A percentile compares a stretch with the other conserved stretches of the same genome.
phyloP scores from a whole-genome alignment of 176 grass and related monocot species.

The Juncus effusus region DNA sequence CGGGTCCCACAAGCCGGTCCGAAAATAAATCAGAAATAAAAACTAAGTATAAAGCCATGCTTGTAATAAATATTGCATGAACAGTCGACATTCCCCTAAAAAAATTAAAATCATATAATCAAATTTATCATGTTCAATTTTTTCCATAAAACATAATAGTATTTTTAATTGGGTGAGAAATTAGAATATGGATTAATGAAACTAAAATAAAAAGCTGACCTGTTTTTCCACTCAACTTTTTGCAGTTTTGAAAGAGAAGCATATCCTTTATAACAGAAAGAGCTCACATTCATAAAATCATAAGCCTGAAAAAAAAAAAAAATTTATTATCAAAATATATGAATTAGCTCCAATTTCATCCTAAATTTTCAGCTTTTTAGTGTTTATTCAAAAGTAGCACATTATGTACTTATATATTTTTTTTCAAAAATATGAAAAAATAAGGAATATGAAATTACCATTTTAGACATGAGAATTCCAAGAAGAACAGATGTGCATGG shows the following conservation, averaged over 20 bases:
- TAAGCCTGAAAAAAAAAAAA: slow-evolving; percentile 49
- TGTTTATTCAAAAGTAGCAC: no score
- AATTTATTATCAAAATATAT: slow-evolving; percentile 19
- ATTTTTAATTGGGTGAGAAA: no score
- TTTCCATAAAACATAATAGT: background rate
- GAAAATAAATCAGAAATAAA: slow-evolving; percentile 82
- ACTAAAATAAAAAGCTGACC: slow-evolving; percentile 36
- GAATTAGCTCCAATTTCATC: slow-evolving; percentile 17
- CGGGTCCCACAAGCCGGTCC: slow-evolving; percentile 45
- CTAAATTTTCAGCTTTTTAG: background rate
- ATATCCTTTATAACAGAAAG: slow-evolving; percentile 76
- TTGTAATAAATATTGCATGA: slow-evolving; percentile 82
- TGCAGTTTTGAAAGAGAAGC: slow-evolving; percentile 80
- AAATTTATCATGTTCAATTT: slow-evolving; percentile 17
- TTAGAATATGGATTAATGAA: background rate
- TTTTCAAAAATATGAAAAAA: background rate
- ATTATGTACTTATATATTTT: no score
- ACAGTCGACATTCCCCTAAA: slow-evolving; percentile 92
- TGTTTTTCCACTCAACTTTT: slow-evolving; percentile 93
- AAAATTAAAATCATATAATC: slow-evolving; percentile 14
- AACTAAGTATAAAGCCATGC: slow-evolving; percentile 71
- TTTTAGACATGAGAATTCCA: slow-evolving; percentile 78
- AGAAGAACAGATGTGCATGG: slow-evolving; percentile 62
- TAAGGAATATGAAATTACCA: slow-evolving; percentile 44
- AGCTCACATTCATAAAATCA: slow-evolving; percentile 65